phyloP scores from a whole-genome alignment of 2,329 filamentous ascomycete genomes.

The Drechslera avenae region DNA sequence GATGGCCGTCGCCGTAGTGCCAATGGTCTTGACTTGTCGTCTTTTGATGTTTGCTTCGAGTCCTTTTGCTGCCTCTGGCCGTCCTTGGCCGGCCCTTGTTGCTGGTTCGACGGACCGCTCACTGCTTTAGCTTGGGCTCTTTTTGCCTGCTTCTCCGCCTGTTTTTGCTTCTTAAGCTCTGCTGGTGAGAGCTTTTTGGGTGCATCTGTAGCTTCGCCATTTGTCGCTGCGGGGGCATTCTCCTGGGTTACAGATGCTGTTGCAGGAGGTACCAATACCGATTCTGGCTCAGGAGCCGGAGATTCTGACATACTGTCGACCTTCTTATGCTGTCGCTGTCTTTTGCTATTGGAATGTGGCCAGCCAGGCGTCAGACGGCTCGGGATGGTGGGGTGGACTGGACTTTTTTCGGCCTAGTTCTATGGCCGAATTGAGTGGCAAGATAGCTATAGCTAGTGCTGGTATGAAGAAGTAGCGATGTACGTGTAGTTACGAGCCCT shows the following conservation, averaged over 20 bases:
- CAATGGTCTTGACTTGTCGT: conserved; percentile 41
- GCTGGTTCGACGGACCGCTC: conserved; percentile 42
- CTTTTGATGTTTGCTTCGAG: conserved; percentile 41
- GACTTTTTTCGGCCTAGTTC: not conserved
- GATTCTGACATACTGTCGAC: conserved; percentile 34
- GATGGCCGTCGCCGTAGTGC: conserved; percentile 39
- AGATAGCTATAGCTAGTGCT: not conserved
- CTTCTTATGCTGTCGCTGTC: not conserved
- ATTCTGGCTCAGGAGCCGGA: conserved; percentile 22
- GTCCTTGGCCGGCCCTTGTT: conserved; percentile 36
- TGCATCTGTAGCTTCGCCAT: conserved; percentile 30
- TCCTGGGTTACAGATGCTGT: conserved; percentile 18
- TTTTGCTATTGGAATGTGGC: conserved; percentile 6
- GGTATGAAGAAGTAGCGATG: conserved; percentile 1
- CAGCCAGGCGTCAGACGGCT: conserved; percentile 6
- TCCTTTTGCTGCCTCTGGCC: conserved; percentile 45
- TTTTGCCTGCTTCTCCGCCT: conserved; percentile 88
- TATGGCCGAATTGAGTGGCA: not conserved
- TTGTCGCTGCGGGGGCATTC: conserved; percentile 20
- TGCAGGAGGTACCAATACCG: conserved; percentile 11
- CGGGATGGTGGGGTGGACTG: conserved; percentile 16
- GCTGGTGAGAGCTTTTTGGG: conserved; percentile 69
- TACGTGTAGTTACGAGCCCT: conserved; percentile 8
- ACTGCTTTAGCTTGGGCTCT: conserved; percentile 70
- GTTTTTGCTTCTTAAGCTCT: conserved; percentile 85